Percentiles rank a stretch among this genome's conserved stretches.
These are phyloP conservation scores for Scenedesmus sp. DNA, from an alignment of 163 green algal species.

Conservation along the genomic window DNA sequence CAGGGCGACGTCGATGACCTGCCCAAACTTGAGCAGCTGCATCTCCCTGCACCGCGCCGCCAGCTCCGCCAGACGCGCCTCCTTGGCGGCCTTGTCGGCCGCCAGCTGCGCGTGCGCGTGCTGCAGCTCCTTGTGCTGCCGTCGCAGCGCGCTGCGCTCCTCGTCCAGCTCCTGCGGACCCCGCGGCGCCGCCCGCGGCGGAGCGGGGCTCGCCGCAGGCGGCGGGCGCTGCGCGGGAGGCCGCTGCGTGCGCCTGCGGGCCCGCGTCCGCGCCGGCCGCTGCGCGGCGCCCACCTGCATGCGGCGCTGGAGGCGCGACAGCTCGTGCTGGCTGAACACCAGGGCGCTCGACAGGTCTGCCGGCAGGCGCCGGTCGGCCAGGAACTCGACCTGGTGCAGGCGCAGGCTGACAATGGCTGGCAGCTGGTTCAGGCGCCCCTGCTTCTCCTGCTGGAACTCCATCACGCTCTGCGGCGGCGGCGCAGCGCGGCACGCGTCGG, in stretches of 20 bases:
- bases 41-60: conserved; percentile 44
- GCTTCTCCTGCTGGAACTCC: conserved; percentile 89
- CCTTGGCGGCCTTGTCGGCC: conserved; percentile 68
- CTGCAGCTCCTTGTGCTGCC: conserved; percentile 69
- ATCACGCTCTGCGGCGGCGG: conserved; percentile 70
- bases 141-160: conserved; percentile 73
- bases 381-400: conserved; percentile 55
- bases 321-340: conserved; percentile 73
- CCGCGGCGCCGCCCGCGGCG: too few species aligned
- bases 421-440: conserved; percentile 79
- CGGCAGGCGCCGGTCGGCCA: conserved; percentile 63
- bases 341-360: conserved; percentile 68
- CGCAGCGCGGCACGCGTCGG: too few species aligned
- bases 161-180: conserved; percentile 72
- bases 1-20: conserved; percentile 78
- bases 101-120: conserved; percentile 71
- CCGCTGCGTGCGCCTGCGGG: too few species aligned
- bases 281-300: conserved; percentile 69
- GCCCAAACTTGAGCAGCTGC: conserved; percentile 77
- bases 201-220: background rate
- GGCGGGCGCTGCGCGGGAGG: too few species aligned
- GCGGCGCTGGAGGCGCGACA: conserved; percentile 67
- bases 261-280: too few species aligned
- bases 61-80: conserved; percentile 54
- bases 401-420: conserved; percentile 69